A percentile compares a stretch with the other conserved stretches of the same genome.
Conservation (phyloP, 371 early-diverging fungal species). For the Rhizomucor pusillus region DNA sequence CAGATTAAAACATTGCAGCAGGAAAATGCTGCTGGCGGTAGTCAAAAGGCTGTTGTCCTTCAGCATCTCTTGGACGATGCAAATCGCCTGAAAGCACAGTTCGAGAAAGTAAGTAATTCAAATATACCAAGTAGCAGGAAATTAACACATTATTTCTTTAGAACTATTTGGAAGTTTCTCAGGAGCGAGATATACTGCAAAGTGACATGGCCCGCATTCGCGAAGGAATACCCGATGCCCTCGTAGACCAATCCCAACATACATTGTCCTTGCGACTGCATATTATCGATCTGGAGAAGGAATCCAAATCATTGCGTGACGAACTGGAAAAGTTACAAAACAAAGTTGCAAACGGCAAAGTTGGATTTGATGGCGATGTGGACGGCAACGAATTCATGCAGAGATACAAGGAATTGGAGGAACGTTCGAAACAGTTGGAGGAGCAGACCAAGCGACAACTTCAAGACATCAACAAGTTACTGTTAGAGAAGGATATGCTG, state of each 20-base stretch:
- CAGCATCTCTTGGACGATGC: slow-evolving; percentile 74
- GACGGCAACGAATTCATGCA: slow-evolving; percentile 31
- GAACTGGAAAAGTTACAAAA: slow-evolving; percentile 24
- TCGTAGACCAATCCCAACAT: slow-evolving; percentile 29
- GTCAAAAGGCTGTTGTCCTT: slow-evolving; percentile 57
- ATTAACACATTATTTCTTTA: neutral
- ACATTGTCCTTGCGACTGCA: slow-evolving; percentile 40
- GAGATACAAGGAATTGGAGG: slow-evolving; percentile 27
- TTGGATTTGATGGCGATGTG: slow-evolving; percentile 29
- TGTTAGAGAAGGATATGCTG: slow-evolving; percentile 65
- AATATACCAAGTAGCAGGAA: too few relatives aligned
- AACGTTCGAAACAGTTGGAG: slow-evolving; percentile 52
- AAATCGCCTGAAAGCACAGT: slow-evolving; percentile 65
- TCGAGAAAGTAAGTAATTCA: slow-evolving; percentile 59
- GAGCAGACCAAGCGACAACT: slow-evolving; percentile 62
- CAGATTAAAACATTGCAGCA: slow-evolving; percentile 65
- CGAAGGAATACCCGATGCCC: slow-evolving; percentile 44
- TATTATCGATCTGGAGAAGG: slow-evolving; percentile 45
- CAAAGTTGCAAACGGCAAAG: slow-evolving; percentile 38
- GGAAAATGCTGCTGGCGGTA: slow-evolving; percentile 48
- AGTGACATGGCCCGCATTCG: slow-evolving; percentile 70
- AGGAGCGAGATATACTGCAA: slow-evolving; percentile 69
- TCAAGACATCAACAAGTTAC: slow-evolving; percentile 63
- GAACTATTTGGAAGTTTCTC: slow-evolving; percentile 68
- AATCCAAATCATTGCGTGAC: slow-evolving; percentile 36